Evolutionary conservation across 2,329 filamentous ascomycete species (phyloP).

Genomic region (Didymella glomerata): DNA sequence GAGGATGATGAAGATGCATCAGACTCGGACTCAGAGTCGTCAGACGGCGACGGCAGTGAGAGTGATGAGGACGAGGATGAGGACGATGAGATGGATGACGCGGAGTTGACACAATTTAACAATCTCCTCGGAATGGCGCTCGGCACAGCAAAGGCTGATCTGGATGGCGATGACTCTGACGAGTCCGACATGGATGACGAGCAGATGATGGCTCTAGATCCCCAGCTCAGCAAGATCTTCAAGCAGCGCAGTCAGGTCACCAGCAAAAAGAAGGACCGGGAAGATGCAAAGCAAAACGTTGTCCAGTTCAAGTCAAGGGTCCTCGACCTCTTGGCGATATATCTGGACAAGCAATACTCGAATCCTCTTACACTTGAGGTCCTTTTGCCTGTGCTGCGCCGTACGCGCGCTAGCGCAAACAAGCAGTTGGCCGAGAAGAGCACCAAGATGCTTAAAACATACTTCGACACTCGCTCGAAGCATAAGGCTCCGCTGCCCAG

Average conservation of each 20-base stretch:
- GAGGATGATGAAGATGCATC: constrained; percentile 37
- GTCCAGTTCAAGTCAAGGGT: constrained; percentile 95
- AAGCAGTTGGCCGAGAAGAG: constrained; percentile 80
- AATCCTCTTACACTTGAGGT: constrained; percentile 73
- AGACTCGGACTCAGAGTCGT: constrained; percentile 25
- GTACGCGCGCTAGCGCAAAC: constrained; percentile 78
- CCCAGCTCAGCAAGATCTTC: constrained; percentile 85
- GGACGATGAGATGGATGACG: constrained; percentile 59
- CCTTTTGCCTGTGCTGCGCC: constrained; percentile 77
- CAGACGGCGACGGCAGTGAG: constrained; percentile 34
- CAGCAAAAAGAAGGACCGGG: constrained; percentile 82
- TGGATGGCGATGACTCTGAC: constrained; percentile 68
- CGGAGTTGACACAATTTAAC: constrained; percentile 70
- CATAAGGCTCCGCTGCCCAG: constrained; percentile 56
- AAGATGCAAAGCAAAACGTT: constrained; percentile 86
- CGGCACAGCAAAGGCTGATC: constrained; percentile 66
- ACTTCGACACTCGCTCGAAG: constrained; percentile 69
- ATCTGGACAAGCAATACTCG: constrained; percentile 78
- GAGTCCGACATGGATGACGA: constrained; percentile 89
- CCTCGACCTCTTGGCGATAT: constrained; percentile 85
- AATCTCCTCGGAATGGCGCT: constrained; percentile 80
- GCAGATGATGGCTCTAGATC: constrained; percentile 90
- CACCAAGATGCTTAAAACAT: constrained; percentile 74
- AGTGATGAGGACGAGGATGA: constrained; percentile 44
- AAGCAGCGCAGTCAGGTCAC: constrained; percentile 71